phyloP scores from a whole-genome alignment of 108 stramenopile species.

The Pseudonitzschia multistriata region DNA sequence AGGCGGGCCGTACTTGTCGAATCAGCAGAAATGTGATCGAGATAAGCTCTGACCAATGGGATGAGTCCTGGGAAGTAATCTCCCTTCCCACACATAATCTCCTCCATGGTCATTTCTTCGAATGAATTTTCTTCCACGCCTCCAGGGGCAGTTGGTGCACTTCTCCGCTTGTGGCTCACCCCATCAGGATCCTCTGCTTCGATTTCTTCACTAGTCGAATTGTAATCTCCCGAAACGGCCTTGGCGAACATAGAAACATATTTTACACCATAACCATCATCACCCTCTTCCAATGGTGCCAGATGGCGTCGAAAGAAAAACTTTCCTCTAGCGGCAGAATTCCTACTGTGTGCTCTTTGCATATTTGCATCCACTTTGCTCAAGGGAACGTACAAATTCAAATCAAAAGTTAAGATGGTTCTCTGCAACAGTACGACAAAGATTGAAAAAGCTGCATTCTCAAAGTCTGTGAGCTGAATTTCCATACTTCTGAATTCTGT shows the following conservation, averaged over 20 bases:
- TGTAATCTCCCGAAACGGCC: conserved; percentile 42
- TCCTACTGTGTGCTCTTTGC: conserved; percentile 91
- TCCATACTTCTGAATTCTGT: conserved; percentile 99
- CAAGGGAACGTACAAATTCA: conserved; percentile 95
- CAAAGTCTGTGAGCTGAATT: conserved; percentile 97
- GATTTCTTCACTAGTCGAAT: neutral
- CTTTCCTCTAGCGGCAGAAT: conserved; percentile 81
- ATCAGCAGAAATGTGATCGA: conserved; percentile 94
- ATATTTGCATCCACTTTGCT: conserved; percentile 98
- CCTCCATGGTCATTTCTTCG: conserved; percentile 96
- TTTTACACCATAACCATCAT: conserved; percentile 81
- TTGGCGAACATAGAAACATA: conserved; percentile 81
- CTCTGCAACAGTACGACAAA: conserved; percentile 94
- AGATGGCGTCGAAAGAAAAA: conserved; percentile 97
- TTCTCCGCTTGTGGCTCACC: conserved; percentile 55
- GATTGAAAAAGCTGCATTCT: conserved; percentile 97
- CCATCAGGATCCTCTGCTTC: conserved; percentile 45
- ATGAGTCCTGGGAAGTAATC: conserved; percentile 97
- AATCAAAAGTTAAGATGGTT: conserved; percentile 97
- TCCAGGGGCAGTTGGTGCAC: conserved; percentile 67
- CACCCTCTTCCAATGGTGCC: conserved; percentile 87
- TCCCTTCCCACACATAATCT: conserved; percentile 96
- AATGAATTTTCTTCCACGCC: conserved; percentile 84
- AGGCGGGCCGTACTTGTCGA: conserved; percentile 70
- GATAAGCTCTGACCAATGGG: conserved; percentile 92